Conservation (phyloP, 345 rosid species). For the Salix dunnii region DNA sequence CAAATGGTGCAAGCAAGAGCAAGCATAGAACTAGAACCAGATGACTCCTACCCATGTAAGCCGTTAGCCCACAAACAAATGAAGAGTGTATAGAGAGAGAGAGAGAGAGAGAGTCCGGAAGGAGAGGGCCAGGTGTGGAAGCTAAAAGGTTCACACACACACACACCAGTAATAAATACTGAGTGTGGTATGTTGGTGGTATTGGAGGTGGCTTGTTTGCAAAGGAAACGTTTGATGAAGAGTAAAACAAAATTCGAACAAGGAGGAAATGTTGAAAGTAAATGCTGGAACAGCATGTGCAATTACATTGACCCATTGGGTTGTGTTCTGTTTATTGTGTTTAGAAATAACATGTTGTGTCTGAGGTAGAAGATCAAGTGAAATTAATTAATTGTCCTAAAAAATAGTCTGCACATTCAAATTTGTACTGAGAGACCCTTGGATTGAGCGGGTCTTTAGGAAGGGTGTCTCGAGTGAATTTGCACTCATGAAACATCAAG, state of each 20-base stretch:
- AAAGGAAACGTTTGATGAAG: slow-evolving; percentile 8
- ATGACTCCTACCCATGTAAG: slow-evolving; percentile 30
- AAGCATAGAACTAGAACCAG: slow-evolving; percentile 11
- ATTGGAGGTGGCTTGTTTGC: slow-evolving; percentile 20
- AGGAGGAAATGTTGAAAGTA: slow-evolving; percentile 17
- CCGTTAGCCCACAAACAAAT: neutral
- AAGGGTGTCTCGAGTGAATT: slow-evolving; percentile 7
- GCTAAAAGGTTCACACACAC: neutral
- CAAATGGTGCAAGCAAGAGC: slow-evolving; percentile 15
- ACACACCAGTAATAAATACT: neutral
- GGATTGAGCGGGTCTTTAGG: slow-evolving; percentile 34
- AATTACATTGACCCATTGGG: neutral
- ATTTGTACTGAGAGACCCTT: neutral
- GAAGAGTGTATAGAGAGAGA: neutral
- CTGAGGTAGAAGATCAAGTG: neutral
- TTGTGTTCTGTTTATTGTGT: neutral
- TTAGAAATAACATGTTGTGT: neutral
- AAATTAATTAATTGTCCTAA: neutral
- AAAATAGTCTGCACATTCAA: neutral
- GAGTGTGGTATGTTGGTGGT: neutral
- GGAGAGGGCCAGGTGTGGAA: neutral
- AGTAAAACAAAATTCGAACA: neutral
- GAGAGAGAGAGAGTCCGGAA: neutral
- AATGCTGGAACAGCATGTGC: slow-evolving; percentile 22
- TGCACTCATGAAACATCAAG: neutral